phyloP scores from a whole-genome alignment of 78 protist genomes.

The Protostelium mycophagum region DNA sequence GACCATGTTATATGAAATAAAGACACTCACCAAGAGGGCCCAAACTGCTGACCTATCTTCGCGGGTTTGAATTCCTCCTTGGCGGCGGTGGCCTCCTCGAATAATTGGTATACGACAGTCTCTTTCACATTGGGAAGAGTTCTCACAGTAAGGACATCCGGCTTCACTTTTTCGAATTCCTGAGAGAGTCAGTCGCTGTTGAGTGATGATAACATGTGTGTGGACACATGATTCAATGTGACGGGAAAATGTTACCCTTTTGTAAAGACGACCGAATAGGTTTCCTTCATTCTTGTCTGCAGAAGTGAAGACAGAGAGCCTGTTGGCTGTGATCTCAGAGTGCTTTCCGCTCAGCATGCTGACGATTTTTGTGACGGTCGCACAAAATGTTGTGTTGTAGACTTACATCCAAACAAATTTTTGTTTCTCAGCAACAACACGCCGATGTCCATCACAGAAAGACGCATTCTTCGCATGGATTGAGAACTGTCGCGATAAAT shows the following conservation, averaged over 20 bases:
- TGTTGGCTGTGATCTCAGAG: neutral
- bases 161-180: neutral
- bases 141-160: neutral
- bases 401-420: no score
- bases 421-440: no score
- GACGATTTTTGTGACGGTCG: no score
- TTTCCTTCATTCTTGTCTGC: neutral
- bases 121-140: neutral
- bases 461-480: no score
- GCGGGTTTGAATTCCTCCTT: neutral
- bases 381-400: no score
- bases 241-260: no score
- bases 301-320: neutral
- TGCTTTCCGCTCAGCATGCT: neutral
- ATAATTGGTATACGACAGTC: neutral
- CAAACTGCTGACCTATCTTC: neutral
- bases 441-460: no score
- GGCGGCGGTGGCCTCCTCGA: neutral
- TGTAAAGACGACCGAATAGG: neutral
- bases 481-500: no score
- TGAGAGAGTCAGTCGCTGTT: no score
- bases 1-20: no score
- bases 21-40: neutral
- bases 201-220: neutral
- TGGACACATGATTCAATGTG: neutral